These are phyloP conservation scores for Curvularia hawaiiensis DNA, from an alignment of 2,329 filamentous ascomycete species.

Conservation along the genomic window DNA sequence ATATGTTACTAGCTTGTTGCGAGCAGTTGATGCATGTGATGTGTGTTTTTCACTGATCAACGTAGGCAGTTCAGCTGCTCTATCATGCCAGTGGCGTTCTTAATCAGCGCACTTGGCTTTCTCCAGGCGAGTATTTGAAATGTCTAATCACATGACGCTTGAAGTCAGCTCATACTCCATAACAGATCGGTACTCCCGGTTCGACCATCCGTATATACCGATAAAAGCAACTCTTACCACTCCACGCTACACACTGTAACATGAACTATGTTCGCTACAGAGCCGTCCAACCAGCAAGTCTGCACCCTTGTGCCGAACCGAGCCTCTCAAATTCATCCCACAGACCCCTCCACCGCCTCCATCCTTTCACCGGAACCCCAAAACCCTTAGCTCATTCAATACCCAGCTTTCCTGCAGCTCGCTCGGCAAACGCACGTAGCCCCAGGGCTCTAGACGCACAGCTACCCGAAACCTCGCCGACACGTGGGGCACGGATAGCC, in stretches of 20 bases:
- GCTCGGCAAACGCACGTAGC: constrained; percentile 1
- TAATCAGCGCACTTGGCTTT: neutral
- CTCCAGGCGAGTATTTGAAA: neutral
- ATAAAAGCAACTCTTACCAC: neutral
- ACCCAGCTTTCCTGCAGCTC: neutral
- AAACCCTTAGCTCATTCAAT: neutral
- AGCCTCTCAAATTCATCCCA: constrained; percentile 2
- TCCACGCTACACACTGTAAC: neutral
- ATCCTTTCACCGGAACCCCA: neutral
- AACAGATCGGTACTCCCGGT: neutral
- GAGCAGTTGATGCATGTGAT: neutral
- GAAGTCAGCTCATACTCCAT: neutral
- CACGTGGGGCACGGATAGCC: neutral
- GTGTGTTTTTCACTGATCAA: neutral
- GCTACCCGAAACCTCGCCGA: constrained; percentile 9
- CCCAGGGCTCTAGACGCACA: constrained; percentile 4
- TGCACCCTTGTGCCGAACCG: neutral
- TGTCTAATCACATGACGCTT: neutral
- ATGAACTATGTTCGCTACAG: neutral
- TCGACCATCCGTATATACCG: neutral
- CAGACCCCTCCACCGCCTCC: neutral
- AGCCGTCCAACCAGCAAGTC: constrained; percentile 2
- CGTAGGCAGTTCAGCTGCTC: neutral
- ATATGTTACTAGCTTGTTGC: neutral
- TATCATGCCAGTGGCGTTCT: neutral